Evolutionary conservation across 2,329 filamentous ascomycete genomes (phyloP), one percentile per base, ranked within the genome.

Genomic region (Hysterium pulicare): DNA sequence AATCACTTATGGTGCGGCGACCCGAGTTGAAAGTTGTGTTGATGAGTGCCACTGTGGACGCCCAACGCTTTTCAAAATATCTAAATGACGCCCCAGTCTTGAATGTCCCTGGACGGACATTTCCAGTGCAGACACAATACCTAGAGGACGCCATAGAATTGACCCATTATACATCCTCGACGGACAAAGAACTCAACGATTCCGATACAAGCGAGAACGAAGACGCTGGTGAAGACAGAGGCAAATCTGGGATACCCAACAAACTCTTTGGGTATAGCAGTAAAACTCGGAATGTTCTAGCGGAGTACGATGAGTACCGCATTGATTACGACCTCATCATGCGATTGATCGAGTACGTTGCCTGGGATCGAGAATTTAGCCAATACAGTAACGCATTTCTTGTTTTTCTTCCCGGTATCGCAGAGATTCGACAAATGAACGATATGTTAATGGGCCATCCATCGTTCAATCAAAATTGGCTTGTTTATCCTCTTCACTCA

Each of bases 21-120:
- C 84, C 84, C 47, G 87, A 95, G 50, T 74, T 98, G 39, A 97
- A 95, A 67, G 86, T 98, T 16, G 78, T 98, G 28, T 77, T 98
- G 36, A 98, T 98, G 93, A 97, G 91, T 52, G 93, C 93, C 9
- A 98, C 93, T 0, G 89, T 98, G 6, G 89, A 98, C 64, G 89
- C 93, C 0, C 84, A 91, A 46, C 83, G 84, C 13, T 96, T 98
- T 62, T 96, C 93, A 0, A 80, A 81, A 9, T 98, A 97, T 60
- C 78, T 98, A 2, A 83, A 84, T 42, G 82, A 83, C 4, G 91
- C 91, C 1, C 91, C 91, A 0, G 82, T 97, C 31, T 73, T 98
- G 41, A 90, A 86, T 46, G 89, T 98, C 11, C 93, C 93, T 2
- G 93, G 93, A 0, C 82, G 93, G 35, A 97, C 91, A 0, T 98